A percentile compares a stretch with the other conserved stretches of the same genome.
phyloP scores from a whole-genome alignment of 805 yeast species.

The Huiozyma naganishii region DNA sequence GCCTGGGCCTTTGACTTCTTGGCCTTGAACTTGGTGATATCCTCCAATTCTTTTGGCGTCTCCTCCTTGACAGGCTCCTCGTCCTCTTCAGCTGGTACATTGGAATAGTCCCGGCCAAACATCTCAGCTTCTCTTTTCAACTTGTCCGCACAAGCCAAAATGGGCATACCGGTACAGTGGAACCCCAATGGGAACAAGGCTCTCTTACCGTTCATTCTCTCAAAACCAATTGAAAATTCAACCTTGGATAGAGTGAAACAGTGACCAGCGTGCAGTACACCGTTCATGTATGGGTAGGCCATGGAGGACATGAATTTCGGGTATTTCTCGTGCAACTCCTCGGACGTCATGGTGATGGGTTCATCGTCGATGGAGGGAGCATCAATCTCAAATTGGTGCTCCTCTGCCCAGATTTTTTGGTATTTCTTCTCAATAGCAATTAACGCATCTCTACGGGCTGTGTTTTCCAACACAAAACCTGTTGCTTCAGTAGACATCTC shows the following conservation, averaged over 20 bases:
- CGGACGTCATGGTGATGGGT: constrained; percentile 43
- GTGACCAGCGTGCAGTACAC: constrained; percentile 96
- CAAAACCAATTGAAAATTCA: constrained; percentile 86
- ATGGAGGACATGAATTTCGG: constrained; percentile 87
- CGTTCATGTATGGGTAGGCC: constrained; percentile 99
- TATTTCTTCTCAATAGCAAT: constrained; percentile 81
- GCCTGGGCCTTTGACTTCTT: constrained; percentile 91
- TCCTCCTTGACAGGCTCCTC: constrained; percentile 31
- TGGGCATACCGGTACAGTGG: constrained; percentile 99
- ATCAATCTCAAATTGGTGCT: constrained; percentile 73
- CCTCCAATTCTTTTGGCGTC: constrained; percentile 43
- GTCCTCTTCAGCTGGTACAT: constrained; percentile 53
- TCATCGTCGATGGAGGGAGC: constrained; percentile 72
- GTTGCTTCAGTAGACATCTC: constrained; percentile 23
- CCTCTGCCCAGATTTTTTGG: constrained; percentile 80
- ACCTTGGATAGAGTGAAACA: constrained; percentile 89
- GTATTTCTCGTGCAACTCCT: constrained; percentile 61
- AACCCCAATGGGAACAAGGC: constrained; percentile 94
- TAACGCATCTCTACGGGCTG: constrained; percentile 90
- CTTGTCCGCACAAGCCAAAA: constrained; percentile 91
- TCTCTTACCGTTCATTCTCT: constrained; percentile 86
- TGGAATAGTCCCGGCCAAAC: constrained; percentile 74
- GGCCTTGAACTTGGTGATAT: constrained; percentile 83
- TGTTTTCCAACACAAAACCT: constrained; percentile 39
- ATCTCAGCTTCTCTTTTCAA: constrained; percentile 82